Evolutionary conservation across 2,329 filamentous ascomycete genomes (phyloP), one percentile per base, ranked within the genome.

Genomic region (Ophiocordyceps polyrhachis-furcata): DNA sequence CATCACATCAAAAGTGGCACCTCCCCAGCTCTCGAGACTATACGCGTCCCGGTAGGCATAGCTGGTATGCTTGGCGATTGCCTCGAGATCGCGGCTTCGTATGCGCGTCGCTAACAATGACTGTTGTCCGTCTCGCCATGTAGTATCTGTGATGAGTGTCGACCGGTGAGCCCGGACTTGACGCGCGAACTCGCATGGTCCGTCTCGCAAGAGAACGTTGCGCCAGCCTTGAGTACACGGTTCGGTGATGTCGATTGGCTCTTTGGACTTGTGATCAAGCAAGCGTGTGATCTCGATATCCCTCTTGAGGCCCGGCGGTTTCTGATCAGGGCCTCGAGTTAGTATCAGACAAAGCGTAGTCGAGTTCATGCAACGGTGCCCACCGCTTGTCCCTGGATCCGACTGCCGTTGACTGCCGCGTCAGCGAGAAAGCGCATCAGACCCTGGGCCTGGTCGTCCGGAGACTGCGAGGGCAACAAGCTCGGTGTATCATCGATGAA

Each of bases 61-160:
- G 70, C 86, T 94, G 44, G 91, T 98, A 70, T 96, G 84, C 66
- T 84, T 87, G 55, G 88, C 89, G 58, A 98, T 96, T 69, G 89
- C 89, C 58, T 93, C 71, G 48, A 98, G 71, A 62, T 98, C 91
- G 51, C 95, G 83, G 5, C 91, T 98, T 57, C 91, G 83, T 52
- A 98, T 88, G 67, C 91, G 82, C 45, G 91, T 98, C 41, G 91
- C 91, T 51, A 98, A 72, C 47, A 98, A 74, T 49, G 89, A 96
- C 73, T 98, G 91, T 64, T 98, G 91, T 50, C 91, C 91, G 68
- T 98, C 91, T 71, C 91, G 84, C 91, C 89, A 96, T 51, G 91
- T 98, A 44, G 91, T 98, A 62, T 98, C 91, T 89, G 96, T 96
- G 62, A 98, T 76, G 55, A 96, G 73, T 60, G 81, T 88, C 52